These are phyloP conservation scores for Curvularia hawaiiensis DNA, from an alignment of 2,329 filamentous ascomycete genomes.

Conservation along the genomic window DNA sequence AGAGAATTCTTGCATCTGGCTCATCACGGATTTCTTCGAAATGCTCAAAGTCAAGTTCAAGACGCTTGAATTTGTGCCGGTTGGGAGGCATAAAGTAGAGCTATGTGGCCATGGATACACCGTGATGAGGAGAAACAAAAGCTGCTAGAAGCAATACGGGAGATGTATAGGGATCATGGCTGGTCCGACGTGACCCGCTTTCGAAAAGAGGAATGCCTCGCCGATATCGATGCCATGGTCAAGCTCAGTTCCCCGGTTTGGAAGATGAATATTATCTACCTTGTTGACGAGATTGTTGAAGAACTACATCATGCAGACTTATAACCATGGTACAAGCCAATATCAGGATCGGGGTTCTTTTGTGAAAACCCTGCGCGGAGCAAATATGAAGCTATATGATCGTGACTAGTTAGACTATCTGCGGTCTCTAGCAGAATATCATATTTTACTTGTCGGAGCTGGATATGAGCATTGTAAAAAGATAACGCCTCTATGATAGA, in stretches of 20 bases:
- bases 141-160: constrained; percentile 6
- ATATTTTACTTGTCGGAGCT: too few species aligned
- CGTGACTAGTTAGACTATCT: too few species aligned
- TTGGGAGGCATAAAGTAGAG: background rate
- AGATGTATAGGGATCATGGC: constrained; percentile 17
- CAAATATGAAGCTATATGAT: too few species aligned
- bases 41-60: constrained; percentile 15
- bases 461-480: too few species aligned
- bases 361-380: too few species aligned
- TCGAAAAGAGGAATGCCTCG: constrained; percentile 13
- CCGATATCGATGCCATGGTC: background rate
- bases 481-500: too few species aligned
- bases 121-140: background rate
- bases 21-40: constrained; percentile 20
- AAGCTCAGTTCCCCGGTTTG: background rate
- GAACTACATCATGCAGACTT: too few species aligned
- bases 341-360: too few species aligned
- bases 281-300: background rate
- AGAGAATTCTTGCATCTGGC: constrained; percentile 9
- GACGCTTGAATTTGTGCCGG: constrained; percentile 17
- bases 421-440: too few species aligned
- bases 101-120: background rate
- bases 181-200: constrained; percentile 14
- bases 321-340: too few species aligned
- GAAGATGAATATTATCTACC: background rate